Percentiles rank a stretch among this genome's conserved stretches.
phyloP scores from a whole-genome alignment of 2,329 filamentous ascomycete species.

The Cryoendolithus antarcticus region DNA sequence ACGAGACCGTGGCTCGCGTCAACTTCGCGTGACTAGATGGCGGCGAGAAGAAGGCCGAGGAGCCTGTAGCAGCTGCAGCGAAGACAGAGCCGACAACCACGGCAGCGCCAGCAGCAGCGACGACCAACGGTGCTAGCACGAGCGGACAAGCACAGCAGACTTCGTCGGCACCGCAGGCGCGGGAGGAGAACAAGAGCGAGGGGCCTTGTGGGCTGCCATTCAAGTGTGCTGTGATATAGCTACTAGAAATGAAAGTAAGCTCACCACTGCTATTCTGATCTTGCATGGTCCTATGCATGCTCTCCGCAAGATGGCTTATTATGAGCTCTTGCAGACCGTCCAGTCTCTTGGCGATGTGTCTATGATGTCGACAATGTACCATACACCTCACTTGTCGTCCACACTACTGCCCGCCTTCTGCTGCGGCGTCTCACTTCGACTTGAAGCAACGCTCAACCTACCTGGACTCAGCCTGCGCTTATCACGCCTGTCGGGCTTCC shows the following conservation, averaged over 20 bases:
- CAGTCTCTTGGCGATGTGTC: no score
- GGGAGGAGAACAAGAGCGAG: constrained; percentile 41
- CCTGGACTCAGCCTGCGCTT: constrained; percentile 4
- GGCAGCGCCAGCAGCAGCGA: constrained; percentile 3
- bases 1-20: constrained; percentile 59
- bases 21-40: constrained; percentile 65
- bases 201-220: constrained; percentile 66
- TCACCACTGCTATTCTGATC: no score
- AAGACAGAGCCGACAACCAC: background rate
- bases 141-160: constrained; percentile 11
- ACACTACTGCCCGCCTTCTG: no score
- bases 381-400: no score
- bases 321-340: no score
- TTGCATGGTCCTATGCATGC: no score
- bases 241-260: no score
- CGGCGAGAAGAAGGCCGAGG: constrained; percentile 22
- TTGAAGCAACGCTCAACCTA: background rate
- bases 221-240: constrained; percentile 57
- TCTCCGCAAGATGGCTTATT: no score
- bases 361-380: no score
- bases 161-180: constrained; percentile 19
- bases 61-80: background rate
- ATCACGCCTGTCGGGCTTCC: constrained; percentile 1
- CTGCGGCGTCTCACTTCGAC: no score
- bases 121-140: constrained; percentile 14